A percentile compares a stretch with the other conserved stretches of the same genome.
phyloP scores from a whole-genome alignment of 345 rosid genomes.

The Turritis glabra region DNA sequence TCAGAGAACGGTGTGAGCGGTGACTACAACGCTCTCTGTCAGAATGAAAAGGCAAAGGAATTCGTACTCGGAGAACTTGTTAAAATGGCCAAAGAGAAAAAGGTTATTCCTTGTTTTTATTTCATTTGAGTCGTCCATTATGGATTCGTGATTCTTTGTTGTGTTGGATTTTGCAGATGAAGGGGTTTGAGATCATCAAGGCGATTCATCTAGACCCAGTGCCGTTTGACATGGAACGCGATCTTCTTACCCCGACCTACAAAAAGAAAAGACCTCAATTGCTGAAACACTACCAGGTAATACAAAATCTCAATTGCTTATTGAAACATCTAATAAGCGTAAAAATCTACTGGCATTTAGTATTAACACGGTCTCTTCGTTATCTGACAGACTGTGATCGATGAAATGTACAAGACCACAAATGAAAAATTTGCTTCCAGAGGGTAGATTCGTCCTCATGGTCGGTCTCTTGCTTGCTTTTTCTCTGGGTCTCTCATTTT shows the following conservation, averaged over 20 bases:
- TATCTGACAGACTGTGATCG: slow-evolving; percentile 34
- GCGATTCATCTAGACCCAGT: slow-evolving; percentile 81
- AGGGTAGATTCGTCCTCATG: slow-evolving; percentile 20
- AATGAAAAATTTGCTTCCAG: slow-evolving; percentile 31
- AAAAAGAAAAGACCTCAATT: slow-evolving; percentile 90
- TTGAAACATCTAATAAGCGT: neutral
- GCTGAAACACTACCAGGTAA: slow-evolving; percentile 76
- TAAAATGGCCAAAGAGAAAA: slow-evolving; percentile 66
- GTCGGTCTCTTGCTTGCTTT: neutral
- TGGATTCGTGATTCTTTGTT: neutral
- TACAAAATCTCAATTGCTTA: neutral
- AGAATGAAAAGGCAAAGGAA: slow-evolving; percentile 62
- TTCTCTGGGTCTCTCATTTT: neutral
- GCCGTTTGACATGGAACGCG: slow-evolving; percentile 74
- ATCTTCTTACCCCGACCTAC: slow-evolving; percentile 83
- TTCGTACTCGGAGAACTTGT: slow-evolving; percentile 64
- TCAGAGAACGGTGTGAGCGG: slow-evolving; percentile 55
- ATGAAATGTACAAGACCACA: slow-evolving; percentile 39
- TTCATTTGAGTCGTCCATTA: neutral
- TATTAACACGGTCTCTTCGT: slow-evolving; percentile 2
- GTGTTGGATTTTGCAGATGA: slow-evolving; percentile 54
- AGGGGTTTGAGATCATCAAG: slow-evolving; percentile 75
- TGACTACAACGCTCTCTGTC: slow-evolving; percentile 59
- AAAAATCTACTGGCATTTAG: neutral
- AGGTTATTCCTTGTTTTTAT: slow-evolving; percentile 43